phyloP scores from a whole-genome alignment of 768 basidiomycete species.

The Russula virescens region DNA sequence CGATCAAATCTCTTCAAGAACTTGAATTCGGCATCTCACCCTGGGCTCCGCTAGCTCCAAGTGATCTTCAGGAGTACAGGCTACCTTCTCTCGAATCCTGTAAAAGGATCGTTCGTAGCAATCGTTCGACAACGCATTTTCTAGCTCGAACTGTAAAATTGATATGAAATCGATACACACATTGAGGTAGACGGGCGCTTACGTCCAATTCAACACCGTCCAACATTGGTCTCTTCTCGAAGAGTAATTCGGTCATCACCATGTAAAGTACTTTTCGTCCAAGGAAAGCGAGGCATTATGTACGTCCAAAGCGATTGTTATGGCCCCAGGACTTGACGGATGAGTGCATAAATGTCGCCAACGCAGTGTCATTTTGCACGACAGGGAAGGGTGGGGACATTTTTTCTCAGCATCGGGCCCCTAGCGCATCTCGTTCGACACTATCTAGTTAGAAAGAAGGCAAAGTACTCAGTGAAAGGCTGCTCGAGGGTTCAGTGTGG shows the following conservation, averaged over 20 bases:
- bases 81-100: constrained; percentile 16
- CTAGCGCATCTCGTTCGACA: neutral
- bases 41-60: neutral
- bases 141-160: neutral
- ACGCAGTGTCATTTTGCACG: constrained; percentile 26
- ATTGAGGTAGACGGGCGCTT: constrained; percentile 29
- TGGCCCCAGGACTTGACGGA: constrained; percentile 43
- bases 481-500: constrained; percentile 1
- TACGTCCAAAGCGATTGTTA: constrained; percentile 43
- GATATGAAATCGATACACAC: neutral
- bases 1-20: neutral
- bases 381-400: constrained; percentile 14
- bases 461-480: neutral
- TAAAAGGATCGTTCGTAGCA: constrained; percentile 18
- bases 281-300: constrained; percentile 49
- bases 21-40: neutral
- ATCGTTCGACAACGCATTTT: neutral
- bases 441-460: neutral
- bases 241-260: constrained; percentile 43
- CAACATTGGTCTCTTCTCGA: constrained; percentile 46
- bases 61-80: constrained; percentile 6
- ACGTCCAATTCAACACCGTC: constrained; percentile 47
- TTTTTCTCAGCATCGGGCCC: neutral
- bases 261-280: constrained; percentile 45
- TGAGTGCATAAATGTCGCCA: constrained; percentile 66